Conservation (phyloP, 1,284 basidiomycete genomes). For the Irpex sp. region DNA sequence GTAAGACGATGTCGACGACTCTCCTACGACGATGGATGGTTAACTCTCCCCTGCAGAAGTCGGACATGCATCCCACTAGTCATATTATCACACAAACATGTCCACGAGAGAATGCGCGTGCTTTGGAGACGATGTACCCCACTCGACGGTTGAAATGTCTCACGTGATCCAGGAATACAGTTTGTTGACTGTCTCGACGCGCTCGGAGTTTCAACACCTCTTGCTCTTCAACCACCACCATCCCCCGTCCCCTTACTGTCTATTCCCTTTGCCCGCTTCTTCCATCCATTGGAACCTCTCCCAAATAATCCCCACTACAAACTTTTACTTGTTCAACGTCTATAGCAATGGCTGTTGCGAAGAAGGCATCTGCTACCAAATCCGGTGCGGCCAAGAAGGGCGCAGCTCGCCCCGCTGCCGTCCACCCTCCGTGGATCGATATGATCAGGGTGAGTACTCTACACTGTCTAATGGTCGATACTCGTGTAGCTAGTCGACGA, state of each 20-base stretch:
- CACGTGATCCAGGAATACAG: conserved; percentile 39
- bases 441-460: conserved; percentile 69
- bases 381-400: conserved; percentile 31
- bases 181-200: conserved; percentile 51
- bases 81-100: conserved; percentile 6
- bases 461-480: conserved; percentile 2
- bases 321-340: conserved; percentile 18
- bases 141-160: conserved; percentile 25
- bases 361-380: conserved; percentile 24
- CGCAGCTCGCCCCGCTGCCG: conserved; percentile 36
- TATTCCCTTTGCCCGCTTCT: neutral
- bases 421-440: conserved; percentile 70
- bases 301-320: conserved; percentile 17
- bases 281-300: neutral
- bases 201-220: conserved; percentile 57
- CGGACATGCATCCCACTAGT: conserved; percentile 8
- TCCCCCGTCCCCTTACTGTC: conserved; percentile 25
- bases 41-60: neutral
- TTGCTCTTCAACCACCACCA: conserved; percentile 49
- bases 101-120: conserved; percentile 9
- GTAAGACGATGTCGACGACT: conserved; percentile 7
- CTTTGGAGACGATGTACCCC: conserved; percentile 9
- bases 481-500: conserved; percentile 1
- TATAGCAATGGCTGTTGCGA: conserved; percentile 42
- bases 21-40: conserved; percentile 4